Evolutionary conservation across 1,284 basidiomycete species (phyloP), one percentile per base, ranked within the genome.

Genomic region (Puccinia novopanici): DNA sequence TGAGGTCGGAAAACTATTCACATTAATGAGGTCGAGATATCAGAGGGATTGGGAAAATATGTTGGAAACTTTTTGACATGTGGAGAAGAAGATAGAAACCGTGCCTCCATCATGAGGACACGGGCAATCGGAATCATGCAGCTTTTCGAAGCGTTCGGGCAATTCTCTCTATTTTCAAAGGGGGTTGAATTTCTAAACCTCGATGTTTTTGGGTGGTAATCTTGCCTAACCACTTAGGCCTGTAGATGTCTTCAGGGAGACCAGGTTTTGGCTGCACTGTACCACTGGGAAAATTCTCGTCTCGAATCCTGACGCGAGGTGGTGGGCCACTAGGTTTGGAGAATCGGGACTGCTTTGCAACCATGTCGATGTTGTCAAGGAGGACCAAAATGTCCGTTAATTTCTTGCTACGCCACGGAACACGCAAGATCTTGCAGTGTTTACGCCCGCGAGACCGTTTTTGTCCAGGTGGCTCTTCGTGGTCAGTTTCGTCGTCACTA

Each of bases 321-420:
- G 57, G 27, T 61, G 57, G 57, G 34, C 57, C 57, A 61, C 57
- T 61, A 24, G 57, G 57, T 61, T 61, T 61, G 27, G 3, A 13
- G 10, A 27, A 27, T 8, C 57, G 5, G 15, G 6, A 5, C 3
- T 68, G 12, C 27, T 27, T 45, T 52, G 48, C 42, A 9, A 27
- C 3, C 22, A 13, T 10, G 19, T 24, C n/a, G 22, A 52, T 68
- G 19, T 45, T 19, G n/a, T 68, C 42, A 27, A 68, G 42, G 17
- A 12, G 42, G 15, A 34, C 4, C 3, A 68, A 13, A 45, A 68
- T 0, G 17, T 68, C 1, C 10, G n/a, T 15, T 1, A 68, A 27
- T 68, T 48, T 27, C 9, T n/a, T 5, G 27, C 42, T 50, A 0
- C 67, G 42, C 67, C 67, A 68, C 2, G 42, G 67, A 22, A 48